Conservation (phyloP, 139 green algal genomes). For the Auxenochlorella pyrenoidosa region DNA sequence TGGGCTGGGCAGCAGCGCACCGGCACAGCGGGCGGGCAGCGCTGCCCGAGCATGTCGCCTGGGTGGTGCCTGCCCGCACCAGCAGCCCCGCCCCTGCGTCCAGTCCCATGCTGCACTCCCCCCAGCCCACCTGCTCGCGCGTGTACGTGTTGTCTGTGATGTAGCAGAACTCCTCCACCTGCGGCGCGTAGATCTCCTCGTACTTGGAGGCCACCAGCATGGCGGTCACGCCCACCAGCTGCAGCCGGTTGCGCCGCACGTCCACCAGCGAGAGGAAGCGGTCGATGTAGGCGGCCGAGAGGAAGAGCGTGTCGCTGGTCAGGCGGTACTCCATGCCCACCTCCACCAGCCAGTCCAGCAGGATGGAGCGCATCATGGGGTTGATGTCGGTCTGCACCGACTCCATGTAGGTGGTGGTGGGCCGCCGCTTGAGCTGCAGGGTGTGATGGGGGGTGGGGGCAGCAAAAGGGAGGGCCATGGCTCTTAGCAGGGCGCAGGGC, state of each 20-base stretch:
- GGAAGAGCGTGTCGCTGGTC: constrained; percentile 92
- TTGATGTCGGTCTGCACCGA: constrained; percentile 90
- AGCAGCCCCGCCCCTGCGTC: too few relatives aligned
- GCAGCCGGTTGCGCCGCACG: constrained; percentile 64
- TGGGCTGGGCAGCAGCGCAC: neutral
- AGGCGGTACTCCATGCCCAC: constrained; percentile 94
- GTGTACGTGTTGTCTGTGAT: constrained; percentile 99
- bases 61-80: too few relatives aligned
- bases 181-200: constrained; percentile 95
- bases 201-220: constrained; percentile 98
- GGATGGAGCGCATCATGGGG: constrained; percentile 90
- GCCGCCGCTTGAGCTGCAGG: constrained; percentile 67
- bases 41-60: too few relatives aligned
- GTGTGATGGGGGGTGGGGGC: neutral
- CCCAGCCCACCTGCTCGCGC: constrained; percentile 75
- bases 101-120: neutral
- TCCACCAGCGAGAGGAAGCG: constrained; percentile 80
- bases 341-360: constrained; percentile 99
- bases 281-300: constrained; percentile 91
- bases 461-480: neutral
- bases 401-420: constrained; percentile 78
- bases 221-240: constrained; percentile 90
- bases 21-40: neutral
- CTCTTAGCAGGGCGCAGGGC: neutral
- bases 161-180: constrained; percentile 92